Evolutionary conservation across 768 basidiomycete genomes (phyloP), one percentile per base, ranked within the genome.

Genomic region (Boletellus ananiceps): DNA sequence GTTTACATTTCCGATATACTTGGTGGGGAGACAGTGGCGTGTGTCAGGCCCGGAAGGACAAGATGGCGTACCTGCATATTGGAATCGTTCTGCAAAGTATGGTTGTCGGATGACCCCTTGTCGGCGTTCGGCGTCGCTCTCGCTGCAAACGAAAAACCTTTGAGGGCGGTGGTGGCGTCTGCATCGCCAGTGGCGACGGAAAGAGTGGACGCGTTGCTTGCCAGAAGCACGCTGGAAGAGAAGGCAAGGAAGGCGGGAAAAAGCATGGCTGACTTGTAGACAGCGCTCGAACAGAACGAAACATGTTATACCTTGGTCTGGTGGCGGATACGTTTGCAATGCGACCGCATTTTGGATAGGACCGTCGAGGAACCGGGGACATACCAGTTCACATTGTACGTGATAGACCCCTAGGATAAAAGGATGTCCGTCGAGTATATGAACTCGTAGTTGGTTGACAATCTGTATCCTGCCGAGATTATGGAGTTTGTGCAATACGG

Each of bases 1-100:
- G 54, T 57, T 68, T 18, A 66, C 62, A 45, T 54, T 61, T 38
- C 64, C 61, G 16, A 58, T 57, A 44, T 66, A 66, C 64, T 66
- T 50, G n/a, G 14, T 11, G 37, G 38, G 38, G 2, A 32, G 29
- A 42, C 27, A 25, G 19, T 54, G 54, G 46, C 2, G 5, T 19
- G 4, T 5, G 14, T 8, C 4, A 19, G 16, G 9, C 2, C 19
- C 3, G 8, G 8, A 6, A 15, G n/a, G 31, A 39, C 18, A 8
- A 9, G 18, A 33, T 4, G 33, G 61, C 66, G 40, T 50, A 68
- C 64, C 61, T 56, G 46, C 57, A 66, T 54, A 32, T 68, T 56
- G 32, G 40, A 46, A 6, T 61, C 48, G 40, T 66, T 68, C 5
- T 50, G 8, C 8, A 68, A 35, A 0, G 66, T 55, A 18, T 61